Conservation (phyloP, 495 filamentous ascomycete genomes). For the Apiosordaria backusii region DNA sequence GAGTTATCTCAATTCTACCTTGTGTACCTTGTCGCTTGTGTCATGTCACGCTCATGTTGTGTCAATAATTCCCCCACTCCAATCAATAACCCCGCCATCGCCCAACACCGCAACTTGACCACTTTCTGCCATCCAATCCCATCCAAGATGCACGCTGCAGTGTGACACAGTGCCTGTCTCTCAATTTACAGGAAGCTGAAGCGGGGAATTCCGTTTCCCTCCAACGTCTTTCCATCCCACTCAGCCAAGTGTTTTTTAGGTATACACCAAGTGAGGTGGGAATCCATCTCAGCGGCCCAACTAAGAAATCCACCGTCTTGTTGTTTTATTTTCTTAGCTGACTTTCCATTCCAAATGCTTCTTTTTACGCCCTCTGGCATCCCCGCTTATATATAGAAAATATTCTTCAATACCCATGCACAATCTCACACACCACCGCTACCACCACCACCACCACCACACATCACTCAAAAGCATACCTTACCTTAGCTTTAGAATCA, state of each 20-base stretch:
- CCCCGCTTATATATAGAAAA: not conserved
- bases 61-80: not conserved
- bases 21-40: too few relatives aligned
- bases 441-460: not conserved
- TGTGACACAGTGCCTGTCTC: too few relatives aligned
- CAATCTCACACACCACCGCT: not conserved
- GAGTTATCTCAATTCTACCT: not conserved
- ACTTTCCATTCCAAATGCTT: too few relatives aligned
- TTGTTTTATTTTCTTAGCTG: too few relatives aligned
- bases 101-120: too few relatives aligned
- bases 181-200: not conserved
- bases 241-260: too few relatives aligned
- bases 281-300: too few relatives aligned
- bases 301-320: too few relatives aligned
- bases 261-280: too few relatives aligned
- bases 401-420: not conserved
- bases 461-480: not conserved
- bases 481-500: not conserved
- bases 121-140: too few relatives aligned
- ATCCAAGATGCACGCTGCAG: too few relatives aligned
- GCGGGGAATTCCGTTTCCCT: not conserved
- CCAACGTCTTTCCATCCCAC: not conserved
- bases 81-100: not conserved
- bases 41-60: too few relatives aligned
- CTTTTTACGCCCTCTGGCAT: not conserved